These are phyloP conservation scores for Pseudozyma pruni DNA, from an alignment of 1,284 basidiomycete species.

Conservation along the genomic window DNA sequence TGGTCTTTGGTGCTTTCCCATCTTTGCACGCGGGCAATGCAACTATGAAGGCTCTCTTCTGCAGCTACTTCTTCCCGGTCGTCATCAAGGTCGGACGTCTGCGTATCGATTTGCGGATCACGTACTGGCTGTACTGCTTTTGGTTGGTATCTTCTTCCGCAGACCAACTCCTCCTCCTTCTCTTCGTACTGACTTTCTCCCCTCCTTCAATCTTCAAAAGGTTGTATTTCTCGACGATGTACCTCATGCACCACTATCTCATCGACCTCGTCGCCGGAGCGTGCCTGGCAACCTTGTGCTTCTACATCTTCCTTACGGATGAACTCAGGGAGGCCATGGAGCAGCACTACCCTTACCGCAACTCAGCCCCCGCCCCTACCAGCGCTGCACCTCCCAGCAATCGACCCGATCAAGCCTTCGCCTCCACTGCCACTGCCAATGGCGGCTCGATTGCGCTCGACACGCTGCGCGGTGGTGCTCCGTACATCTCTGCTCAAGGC, in stretches of 20 bases:
- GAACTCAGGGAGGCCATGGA: constrained; percentile 61
- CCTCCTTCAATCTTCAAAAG: no score
- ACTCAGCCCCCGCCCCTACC: constrained; percentile 40
- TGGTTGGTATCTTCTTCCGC: no score
- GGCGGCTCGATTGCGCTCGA: constrained; percentile 25
- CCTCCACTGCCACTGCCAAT: constrained; percentile 4
- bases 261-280: constrained; percentile 95
- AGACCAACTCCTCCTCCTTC: no score
- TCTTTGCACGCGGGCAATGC: constrained; percentile 90
- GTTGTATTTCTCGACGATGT: constrained; percentile 98
- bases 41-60: constrained; percentile 91
- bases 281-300: constrained; percentile 85
- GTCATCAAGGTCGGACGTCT: constrained; percentile 48
- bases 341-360: constrained; percentile 47
- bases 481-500: constrained; percentile 39
- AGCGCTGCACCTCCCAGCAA: constrained; percentile 46
- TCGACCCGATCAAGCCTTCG: constrained; percentile 48
- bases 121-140: constrained; percentile 86
- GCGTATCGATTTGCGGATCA: constrained; percentile 68
- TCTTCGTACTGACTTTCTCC: no score
- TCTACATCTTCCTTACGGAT: constrained; percentile 74
- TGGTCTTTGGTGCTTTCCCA: constrained; percentile 97
- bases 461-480: constrained; percentile 26
- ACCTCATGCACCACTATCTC: constrained; percentile 77
- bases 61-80: constrained; percentile 91